These are phyloP conservation scores for Colletotrichum sp. DNA, from an alignment of 2,329 filamentous ascomycete species.

Conservation along the genomic window DNA sequence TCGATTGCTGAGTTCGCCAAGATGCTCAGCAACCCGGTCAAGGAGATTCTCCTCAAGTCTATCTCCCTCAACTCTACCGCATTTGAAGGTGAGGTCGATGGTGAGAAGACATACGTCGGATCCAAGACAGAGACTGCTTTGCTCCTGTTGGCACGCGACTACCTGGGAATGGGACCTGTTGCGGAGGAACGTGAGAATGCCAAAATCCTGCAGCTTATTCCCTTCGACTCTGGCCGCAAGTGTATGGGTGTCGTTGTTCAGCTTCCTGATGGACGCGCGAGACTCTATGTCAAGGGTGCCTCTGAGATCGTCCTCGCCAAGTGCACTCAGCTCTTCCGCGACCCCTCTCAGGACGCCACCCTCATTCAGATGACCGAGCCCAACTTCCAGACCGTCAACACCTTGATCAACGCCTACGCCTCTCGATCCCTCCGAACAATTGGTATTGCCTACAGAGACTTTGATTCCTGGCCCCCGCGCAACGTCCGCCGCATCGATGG, in stretches of 20 bases:
- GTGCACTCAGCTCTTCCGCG: conserved; percentile 56
- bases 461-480: conserved; percentile 81
- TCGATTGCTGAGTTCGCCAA: conserved; percentile 51
- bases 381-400: conserved; percentile 62
- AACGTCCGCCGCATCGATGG: conserved; percentile 59
- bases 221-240: conserved; percentile 78
- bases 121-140: conserved; percentile 81
- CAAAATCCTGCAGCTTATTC: conserved; percentile 69
- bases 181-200: conserved; percentile 67
- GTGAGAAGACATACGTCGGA: conserved; percentile 70
- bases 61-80: conserved; percentile 74
- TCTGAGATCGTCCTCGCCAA: conserved; percentile 68
- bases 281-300: conserved; percentile 68
- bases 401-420: conserved; percentile 79
- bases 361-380: conserved; percentile 52
- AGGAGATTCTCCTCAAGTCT: conserved; percentile 62
- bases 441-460: conserved; percentile 83
- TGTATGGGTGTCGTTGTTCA: conserved; percentile 69
- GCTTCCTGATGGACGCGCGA: conserved; percentile 54
- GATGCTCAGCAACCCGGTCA: conserved; percentile 50
- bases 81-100: conserved; percentile 76
- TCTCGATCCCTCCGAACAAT: conserved; percentile 84
- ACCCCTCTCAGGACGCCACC: conserved; percentile 51
- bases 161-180: conserved; percentile 71
- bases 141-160: conserved; percentile 70